Conservation (phyloP, 257 asterid genomes). For the Fraxinus pennsylvanica region DNA sequence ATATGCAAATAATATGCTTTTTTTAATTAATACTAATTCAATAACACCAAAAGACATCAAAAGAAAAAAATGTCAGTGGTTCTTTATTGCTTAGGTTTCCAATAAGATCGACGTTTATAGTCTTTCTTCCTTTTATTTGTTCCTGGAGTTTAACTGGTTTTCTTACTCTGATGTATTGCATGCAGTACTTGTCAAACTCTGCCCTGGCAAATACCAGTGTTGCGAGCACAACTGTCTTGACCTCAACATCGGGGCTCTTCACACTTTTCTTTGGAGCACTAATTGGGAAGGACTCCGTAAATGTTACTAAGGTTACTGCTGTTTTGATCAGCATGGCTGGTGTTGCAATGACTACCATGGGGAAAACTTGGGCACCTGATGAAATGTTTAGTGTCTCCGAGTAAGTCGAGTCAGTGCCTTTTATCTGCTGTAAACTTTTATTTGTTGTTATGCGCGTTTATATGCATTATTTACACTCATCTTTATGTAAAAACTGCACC, state of each 20-base stretch:
- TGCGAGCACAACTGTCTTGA: constrained; percentile 76
- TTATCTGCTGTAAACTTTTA: background rate
- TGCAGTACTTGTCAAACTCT: constrained; percentile 68
- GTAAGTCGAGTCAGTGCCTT: constrained; percentile 45
- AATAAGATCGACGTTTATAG: background rate
- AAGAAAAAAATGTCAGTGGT: background rate
- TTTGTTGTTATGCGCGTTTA: background rate
- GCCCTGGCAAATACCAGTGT: constrained; percentile 86
- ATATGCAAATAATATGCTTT: background rate
- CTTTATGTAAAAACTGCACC: background rate
- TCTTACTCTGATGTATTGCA: constrained; percentile 31
- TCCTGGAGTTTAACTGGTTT: background rate
- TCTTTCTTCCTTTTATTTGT: background rate
- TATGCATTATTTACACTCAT: background rate
- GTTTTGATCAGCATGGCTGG: constrained; percentile 71
- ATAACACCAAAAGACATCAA: background rate
- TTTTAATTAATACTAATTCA: background rate
- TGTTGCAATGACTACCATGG: constrained; percentile 76
- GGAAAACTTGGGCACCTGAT: constrained; percentile 79
- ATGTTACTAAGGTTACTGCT: constrained; percentile 51
- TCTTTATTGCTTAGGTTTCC: background rate
- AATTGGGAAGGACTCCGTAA: constrained; percentile 61
- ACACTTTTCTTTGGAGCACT: constrained; percentile 76
- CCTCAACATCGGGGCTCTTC: constrained; percentile 81
- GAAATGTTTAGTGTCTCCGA: constrained; percentile 50